Evolutionary conservation across 2,329 filamentous ascomycete species (phyloP), one percentile per base, ranked within the genome.

Genomic region (Stachybotrys chartarum): DNA sequence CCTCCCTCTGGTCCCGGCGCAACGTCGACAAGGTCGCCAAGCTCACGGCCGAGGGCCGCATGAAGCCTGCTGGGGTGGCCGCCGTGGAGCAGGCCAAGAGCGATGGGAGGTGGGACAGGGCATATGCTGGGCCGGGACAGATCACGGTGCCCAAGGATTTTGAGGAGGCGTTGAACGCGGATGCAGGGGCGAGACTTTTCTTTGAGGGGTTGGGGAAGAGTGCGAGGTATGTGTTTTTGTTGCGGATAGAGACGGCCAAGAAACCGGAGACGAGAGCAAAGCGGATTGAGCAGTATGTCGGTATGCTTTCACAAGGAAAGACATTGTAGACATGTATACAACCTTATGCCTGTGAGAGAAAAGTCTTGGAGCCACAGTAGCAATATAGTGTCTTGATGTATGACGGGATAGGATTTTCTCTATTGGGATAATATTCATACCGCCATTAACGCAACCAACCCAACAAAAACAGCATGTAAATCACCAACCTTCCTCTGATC

Each of bases 1-100:
- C 74, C 39, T 83, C 80, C 61, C 63, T 80, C 7, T 86, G 83
- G 83, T 85, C 82, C 3, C 73, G 77, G 57, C 78, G 81, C 47
- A 86, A 86, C 60, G 80, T 85, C 3, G 69, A 68, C 10, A 78
- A 80, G 16, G 73, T 83, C 7, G 72, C 68, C 0, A 62, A 61
- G 6, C 66, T 86, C 3, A 66, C 72, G 1, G 64, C 66, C 1
- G 67, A 75, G 8, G 78, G 76, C 0, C 72, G 75, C 1, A 83
- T 86, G 76, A 68, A 68, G 0, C 69, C 71, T 0, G 66, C 76
- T 0, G 82, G 82, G 0, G 61, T 75, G 46, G 72, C 68, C 1
- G 78, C 78, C 46, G 72, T 86, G 3, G 77, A 83, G 7, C 73
- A 76, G 1, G 83, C 82, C 0, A 81, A 78, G 65, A 71, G 68